Evolutionary conservation across 1,284 basidiomycete genomes (phyloP), one percentile per base, ranked within the genome.

Genomic region (Rhodotorula mucilaginosa): DNA sequence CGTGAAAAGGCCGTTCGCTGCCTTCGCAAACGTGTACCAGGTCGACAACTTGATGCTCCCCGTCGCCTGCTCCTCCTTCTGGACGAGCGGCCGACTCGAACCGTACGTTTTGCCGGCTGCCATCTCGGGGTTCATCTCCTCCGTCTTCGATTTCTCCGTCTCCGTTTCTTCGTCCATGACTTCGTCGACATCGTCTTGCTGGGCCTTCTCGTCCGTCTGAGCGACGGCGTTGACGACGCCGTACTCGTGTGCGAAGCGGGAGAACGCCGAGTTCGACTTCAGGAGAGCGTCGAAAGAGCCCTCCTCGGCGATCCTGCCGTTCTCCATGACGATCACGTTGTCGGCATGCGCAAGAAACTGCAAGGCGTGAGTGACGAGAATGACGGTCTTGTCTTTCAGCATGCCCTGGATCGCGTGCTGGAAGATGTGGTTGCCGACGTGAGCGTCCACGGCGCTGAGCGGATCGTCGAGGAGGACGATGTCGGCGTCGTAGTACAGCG

Each of bases 351-450:
- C 79, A 4, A 82, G 74, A 68, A 80, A 75, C 70, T 82, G 81
- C 39, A 82, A 72, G 0, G 80, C 80, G 67, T 82, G 81, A 2
- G 81, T 82, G 29, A 81, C 81, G 16, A 82, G 79, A 52, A 95
- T 84, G 46, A 91, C 86, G 16, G 93, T 94, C 80, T 91, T 92
- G 68, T 85, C 86, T 8, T 84, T 83, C 18, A 89, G 83, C 31
- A 83, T 85, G 75, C 88, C 86, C 69, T 88, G 84, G 67, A 95
- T 85, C n/a, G 93, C 90, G 74, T 93, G 89, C 77, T 89, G 87
- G 83, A 96, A 93, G 44, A 96, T 88, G 13, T 88, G 85, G 79
- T 90, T 90, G 47, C 91, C 92, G 59, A 96, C 80, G 64, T 80
- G 79, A 10, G 81, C 80, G 65, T 82, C 80, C 58, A 72, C 49